Conservation (phyloP, 805 yeast species). For the Schwanniomyces sp. region DNA sequence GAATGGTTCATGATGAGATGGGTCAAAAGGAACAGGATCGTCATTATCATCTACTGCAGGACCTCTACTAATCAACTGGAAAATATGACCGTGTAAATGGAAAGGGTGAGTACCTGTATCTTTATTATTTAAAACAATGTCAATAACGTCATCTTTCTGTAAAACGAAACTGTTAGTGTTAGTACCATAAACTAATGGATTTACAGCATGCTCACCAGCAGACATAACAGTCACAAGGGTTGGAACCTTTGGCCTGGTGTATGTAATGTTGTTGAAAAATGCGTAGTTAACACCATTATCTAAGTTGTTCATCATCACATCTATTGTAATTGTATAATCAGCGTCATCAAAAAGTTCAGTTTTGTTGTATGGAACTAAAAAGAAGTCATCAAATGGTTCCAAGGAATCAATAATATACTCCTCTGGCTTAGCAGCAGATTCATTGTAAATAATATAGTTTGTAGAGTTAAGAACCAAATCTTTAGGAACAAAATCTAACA, state of each 20-base stretch:
- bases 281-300: slow-evolving; percentile 79
- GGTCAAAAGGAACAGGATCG: slow-evolving; percentile 45
- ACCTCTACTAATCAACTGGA: slow-evolving; percentile 61
- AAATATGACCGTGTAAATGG: slow-evolving; percentile 75
- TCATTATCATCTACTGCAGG: slow-evolving; percentile 53
- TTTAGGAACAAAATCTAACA: slow-evolving; percentile 69
- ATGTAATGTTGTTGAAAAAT: slow-evolving; percentile 67
- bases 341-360: slow-evolving; percentile 53
- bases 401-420: slow-evolving; percentile 26
- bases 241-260: slow-evolving; percentile 68
- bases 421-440: slow-evolving; percentile 17
- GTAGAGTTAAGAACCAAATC: slow-evolving; percentile 54
- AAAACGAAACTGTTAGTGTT: slow-evolving; percentile 65
- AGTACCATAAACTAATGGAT: slow-evolving; percentile 69
- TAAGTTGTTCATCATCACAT: slow-evolving; percentile 63
- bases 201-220: slow-evolving; percentile 56
- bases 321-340: slow-evolving; percentile 60
- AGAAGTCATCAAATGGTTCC: slow-evolving; percentile 70
- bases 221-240: slow-evolving; percentile 63
- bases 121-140: slow-evolving; percentile 72
- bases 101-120: slow-evolving; percentile 82
- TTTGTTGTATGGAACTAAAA: slow-evolving; percentile 62
- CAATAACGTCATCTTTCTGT: slow-evolving; percentile 62
- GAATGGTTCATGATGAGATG: slow-evolving; percentile 36
- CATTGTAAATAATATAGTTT: slow-evolving; percentile 54